Evolutionary conservation across 2,329 filamentous ascomycete species (phyloP).

Genomic region (Venturia effusa): DNA sequence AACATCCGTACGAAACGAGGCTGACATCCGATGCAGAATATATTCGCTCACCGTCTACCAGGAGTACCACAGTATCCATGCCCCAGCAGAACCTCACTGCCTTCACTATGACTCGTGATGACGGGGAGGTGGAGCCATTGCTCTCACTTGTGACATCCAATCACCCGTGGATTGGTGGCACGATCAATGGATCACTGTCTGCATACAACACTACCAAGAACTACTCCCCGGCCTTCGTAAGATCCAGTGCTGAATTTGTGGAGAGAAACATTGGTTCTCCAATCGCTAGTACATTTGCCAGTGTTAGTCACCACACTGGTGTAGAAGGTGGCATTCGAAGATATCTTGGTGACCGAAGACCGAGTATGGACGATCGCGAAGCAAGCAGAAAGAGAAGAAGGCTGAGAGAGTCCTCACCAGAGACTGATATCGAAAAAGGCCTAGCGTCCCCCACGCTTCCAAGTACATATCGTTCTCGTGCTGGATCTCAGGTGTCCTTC

Average conservation of each 20-base stretch:
- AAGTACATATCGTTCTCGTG: conserved; percentile 17
- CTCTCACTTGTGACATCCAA: conserved; percentile 78
- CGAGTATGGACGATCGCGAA: conserved; percentile 31
- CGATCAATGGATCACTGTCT: conserved; percentile 73
- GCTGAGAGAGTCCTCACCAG: conserved; percentile 20
- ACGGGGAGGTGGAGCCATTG: conserved; percentile 60
- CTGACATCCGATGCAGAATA: conserved; percentile 25
- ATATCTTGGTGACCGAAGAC: conserved; percentile 58
- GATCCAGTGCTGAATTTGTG: conserved; percentile 81
- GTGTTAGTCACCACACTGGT: conserved; percentile 72
- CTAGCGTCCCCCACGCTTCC: conserved; percentile 14
- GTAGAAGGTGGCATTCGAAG: conserved; percentile 79
- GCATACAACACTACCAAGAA: conserved; percentile 83
- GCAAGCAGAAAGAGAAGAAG: conserved; percentile 32
- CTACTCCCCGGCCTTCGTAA: conserved; percentile 75
- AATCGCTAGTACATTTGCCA: conserved; percentile 76
- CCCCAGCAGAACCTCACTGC: background rate
- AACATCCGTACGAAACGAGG: conserved; percentile 9
- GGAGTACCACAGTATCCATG: conserved; percentile 27
- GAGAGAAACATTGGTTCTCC: conserved; percentile 76
- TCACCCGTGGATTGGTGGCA: conserved; percentile 74
- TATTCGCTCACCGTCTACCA: conserved; percentile 28
- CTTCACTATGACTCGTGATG: conserved; percentile 11
- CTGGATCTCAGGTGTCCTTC: conserved; percentile 16
- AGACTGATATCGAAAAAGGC: conserved; percentile 39